Conservation (phyloP, 2,329 filamentous ascomycete species). For the Claviceps sp. region DNA sequence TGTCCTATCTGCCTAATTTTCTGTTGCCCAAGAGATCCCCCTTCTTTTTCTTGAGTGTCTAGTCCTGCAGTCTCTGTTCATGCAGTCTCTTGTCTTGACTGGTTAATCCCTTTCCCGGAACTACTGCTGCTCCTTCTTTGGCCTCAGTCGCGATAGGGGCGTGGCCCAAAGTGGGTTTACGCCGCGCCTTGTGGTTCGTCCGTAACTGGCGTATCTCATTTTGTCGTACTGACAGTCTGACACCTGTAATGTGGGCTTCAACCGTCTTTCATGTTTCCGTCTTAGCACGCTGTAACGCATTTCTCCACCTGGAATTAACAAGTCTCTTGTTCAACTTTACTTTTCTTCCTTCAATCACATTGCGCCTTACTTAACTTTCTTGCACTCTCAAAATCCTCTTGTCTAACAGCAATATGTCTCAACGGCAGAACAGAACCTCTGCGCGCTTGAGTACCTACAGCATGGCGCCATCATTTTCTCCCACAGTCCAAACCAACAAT, state of each 20-base stretch:
- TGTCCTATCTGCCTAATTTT: background rate
- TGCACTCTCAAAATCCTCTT: background rate
- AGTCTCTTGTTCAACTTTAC: background rate
- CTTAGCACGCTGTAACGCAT: background rate
- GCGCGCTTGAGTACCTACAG: slow-evolving; percentile 48
- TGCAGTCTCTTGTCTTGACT: background rate
- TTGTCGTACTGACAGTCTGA: background rate
- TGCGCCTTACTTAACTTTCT: background rate
- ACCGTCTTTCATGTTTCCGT: background rate
- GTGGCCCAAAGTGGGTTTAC: background rate
- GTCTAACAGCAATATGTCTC: slow-evolving; percentile 7
- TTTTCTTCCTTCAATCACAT: background rate
- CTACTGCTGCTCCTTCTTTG: background rate
- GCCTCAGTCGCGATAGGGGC: background rate
- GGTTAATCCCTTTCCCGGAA: slow-evolving; percentile 5
- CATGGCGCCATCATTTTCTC: slow-evolving; percentile 47
- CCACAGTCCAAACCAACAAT: slow-evolving; percentile 38
- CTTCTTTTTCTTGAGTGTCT: background rate
- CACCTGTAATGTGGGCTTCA: background rate
- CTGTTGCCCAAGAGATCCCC: background rate
- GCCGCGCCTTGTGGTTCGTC: slow-evolving; percentile 2
- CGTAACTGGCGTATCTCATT: slow-evolving; percentile 1
- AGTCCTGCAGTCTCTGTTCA: slow-evolving; percentile 1
- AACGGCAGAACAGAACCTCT: slow-evolving; percentile 35
- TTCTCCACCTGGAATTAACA: too few relatives aligned